Percentiles rank a stretch among this genome's conserved stretches.
Evolutionary conservation across 106 monocot genomes (phyloP).

Genomic region (Chionographis japonica): DNA sequence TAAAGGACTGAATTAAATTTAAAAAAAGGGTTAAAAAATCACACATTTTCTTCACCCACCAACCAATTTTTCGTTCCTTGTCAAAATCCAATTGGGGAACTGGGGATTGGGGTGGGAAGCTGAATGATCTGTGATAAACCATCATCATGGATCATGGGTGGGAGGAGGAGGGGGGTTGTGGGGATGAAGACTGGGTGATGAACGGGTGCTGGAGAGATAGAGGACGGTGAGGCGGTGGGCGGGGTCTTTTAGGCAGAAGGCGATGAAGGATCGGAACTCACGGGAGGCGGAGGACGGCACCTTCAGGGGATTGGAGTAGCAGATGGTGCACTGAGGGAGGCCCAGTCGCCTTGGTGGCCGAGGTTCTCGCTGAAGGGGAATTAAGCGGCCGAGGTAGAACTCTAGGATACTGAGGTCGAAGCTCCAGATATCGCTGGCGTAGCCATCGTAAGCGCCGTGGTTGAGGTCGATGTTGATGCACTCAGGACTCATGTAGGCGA

Average conservation of each 20-base stretch:
- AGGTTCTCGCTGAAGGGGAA: conserved; percentile 77
- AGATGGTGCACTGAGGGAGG: conserved; percentile 77
- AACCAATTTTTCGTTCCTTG: no score
- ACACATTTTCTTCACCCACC: no score
- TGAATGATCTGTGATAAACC: no score
- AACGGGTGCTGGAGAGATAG: conserved; percentile 40
- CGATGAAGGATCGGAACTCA: conserved; percentile 66
- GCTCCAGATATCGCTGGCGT: conserved; percentile 90
- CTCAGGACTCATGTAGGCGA: conserved; percentile 97
- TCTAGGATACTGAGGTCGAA: conserved; percentile 85
- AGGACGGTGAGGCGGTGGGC: no score
- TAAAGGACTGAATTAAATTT: no score
- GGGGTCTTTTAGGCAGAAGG: conserved; percentile 68
- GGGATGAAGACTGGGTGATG: no score
- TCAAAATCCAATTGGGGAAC: no score
- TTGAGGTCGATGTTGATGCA: conserved; percentile 86
- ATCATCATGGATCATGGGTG: no score
- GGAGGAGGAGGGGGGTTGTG: no score
- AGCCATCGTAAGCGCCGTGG: conserved; percentile 78
- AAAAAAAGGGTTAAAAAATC: no score
- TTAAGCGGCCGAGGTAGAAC: conserved; percentile 71
- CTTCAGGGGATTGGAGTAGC: conserved; percentile 66
- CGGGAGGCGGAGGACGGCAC: conserved; percentile 52
- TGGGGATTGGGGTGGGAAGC: no score
- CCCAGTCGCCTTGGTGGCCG: conserved; percentile 82